Evolutionary conservation across 1,139 yeast species (phyloP), one percentile per base, ranked within the genome.

Genomic region (Nakaseomyces uthaithaninus): DNA sequence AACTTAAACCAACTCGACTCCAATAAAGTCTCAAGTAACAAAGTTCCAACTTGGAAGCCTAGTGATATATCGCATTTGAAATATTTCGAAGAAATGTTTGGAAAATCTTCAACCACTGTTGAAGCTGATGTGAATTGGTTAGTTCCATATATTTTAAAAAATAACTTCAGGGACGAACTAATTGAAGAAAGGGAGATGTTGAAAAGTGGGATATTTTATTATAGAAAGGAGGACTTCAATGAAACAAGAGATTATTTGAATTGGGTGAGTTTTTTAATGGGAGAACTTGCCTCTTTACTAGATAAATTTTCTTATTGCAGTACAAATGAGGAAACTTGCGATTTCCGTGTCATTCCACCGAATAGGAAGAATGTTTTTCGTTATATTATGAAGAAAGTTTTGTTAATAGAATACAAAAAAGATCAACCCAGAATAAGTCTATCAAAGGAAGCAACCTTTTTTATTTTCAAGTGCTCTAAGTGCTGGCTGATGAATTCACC

Each of bases 401-500:
- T 60, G 58, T 31, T 60, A 50, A 5, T 9, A 11, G 33, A 28
- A 28, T 51, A 52, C 34, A 31, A 50, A 18, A 46, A 52, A 37
- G 33, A 50, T 18, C 41, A 52, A 11, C 51, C 49, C 6, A 45
- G 60, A 64, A 37, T 64, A 63, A 36, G 63, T 36, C 46, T 57
- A 24, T 52, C 66, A 36, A 69, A 74, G 54, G 60, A 66, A 20
- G 65, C 72, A 2, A 51, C 57, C 20, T 69, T 64, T 40, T 60
- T 77, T 18, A 54, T 77, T 10, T 61, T 57, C 8, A 62, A 67
- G 15, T 73, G 76, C 43, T 66, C 77, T 4, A 68, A 65, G 37
- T 65, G 75, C 37, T 83, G 94, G 94, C 64, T 83, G 45, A 59
- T 82, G 4, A 74, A 53, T 27, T 51, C 73, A 43, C 58, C 59